Percentiles rank a stretch among this genome's conserved stretches.
Evolutionary conservation across 75 land plant species (phyloP).

Genomic region (Pinus tabuliformis): DNA sequence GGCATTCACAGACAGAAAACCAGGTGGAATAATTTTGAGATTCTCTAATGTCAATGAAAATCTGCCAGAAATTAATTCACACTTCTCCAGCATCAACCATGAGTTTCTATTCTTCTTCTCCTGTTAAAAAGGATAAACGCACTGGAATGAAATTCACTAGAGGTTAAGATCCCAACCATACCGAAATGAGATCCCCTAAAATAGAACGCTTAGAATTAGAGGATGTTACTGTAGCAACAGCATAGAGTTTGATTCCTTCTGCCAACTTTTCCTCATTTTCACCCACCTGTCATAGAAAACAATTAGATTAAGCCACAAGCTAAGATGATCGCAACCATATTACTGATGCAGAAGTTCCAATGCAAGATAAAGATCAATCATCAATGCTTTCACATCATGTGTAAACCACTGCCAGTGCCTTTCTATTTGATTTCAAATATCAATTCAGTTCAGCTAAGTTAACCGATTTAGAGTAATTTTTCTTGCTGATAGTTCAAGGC

Average conservation of each 20-base stretch:
- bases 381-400: neutral
- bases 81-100: neutral
- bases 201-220: slow-evolving; percentile 52
- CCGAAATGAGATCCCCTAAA: slow-evolving; percentile 71
- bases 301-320: neutral
- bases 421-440: neutral
- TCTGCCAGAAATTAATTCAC: neutral
- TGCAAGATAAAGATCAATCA: neutral
- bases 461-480: neutral
- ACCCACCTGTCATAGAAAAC: slow-evolving; percentile 64
- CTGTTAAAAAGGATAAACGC: too few species aligned
- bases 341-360: neutral
- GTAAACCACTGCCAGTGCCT: neutral
- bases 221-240: slow-evolving; percentile 53
- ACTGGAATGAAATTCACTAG: neutral
- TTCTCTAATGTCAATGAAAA: neutral
- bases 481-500: neutral
- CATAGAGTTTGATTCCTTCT: slow-evolving; percentile 88
- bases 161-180: slow-evolving; percentile 15
- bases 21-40: neutral
- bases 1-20: neutral
- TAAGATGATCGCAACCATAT: neutral
- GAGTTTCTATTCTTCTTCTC: neutral
- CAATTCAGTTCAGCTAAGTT: neutral
- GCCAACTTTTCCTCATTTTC: slow-evolving; percentile 84